These are phyloP conservation scores for Fistulinella prunicolor DNA, from an alignment of 768 basidiomycete genomes.

Conservation along the genomic window DNA sequence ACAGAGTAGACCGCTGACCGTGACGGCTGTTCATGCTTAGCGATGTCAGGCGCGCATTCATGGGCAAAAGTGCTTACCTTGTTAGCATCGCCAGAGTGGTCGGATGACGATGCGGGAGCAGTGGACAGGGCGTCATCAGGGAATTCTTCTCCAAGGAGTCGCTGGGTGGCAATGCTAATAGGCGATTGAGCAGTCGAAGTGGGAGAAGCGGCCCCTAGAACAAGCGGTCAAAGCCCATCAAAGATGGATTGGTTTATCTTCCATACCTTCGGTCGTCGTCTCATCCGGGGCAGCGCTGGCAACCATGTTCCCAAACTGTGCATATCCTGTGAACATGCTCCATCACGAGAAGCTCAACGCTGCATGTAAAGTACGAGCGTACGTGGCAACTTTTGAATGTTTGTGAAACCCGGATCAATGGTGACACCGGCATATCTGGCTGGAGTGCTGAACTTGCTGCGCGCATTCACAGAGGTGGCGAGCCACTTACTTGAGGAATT, in stretches of 20 bases:
- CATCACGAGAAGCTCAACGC: neutral
- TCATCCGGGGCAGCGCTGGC: constrained; percentile 20
- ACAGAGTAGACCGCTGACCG: constrained; percentile 37
- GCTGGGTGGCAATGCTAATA: neutral
- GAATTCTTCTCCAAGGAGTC: constrained; percentile 34
- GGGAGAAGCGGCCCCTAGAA: constrained; percentile 11
- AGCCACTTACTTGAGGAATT: constrained; percentile 66
- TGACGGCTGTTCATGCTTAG: constrained; percentile 12
- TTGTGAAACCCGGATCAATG: constrained; percentile 71
- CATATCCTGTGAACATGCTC: constrained; percentile 51
- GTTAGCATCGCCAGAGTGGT: neutral
- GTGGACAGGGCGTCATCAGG: constrained; percentile 56
- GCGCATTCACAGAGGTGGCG: neutral
- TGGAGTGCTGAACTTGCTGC: constrained; percentile 25
- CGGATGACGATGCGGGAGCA: constrained; percentile 44
- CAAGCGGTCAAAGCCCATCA: neutral
- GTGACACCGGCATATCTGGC: constrained; percentile 69
- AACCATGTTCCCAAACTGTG: constrained; percentile 58
- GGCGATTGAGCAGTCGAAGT: constrained; percentile 5
- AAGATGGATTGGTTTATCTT: neutral
- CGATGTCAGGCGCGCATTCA: neutral
- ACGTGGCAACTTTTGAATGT: constrained; percentile 77
- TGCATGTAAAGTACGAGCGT: constrained; percentile 17
- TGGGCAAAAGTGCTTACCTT: neutral
- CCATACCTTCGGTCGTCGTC: constrained; percentile 22